Evolutionary conservation across 2,329 filamentous ascomycete species (phyloP).

Genomic region (Botrytis elliptica): DNA sequence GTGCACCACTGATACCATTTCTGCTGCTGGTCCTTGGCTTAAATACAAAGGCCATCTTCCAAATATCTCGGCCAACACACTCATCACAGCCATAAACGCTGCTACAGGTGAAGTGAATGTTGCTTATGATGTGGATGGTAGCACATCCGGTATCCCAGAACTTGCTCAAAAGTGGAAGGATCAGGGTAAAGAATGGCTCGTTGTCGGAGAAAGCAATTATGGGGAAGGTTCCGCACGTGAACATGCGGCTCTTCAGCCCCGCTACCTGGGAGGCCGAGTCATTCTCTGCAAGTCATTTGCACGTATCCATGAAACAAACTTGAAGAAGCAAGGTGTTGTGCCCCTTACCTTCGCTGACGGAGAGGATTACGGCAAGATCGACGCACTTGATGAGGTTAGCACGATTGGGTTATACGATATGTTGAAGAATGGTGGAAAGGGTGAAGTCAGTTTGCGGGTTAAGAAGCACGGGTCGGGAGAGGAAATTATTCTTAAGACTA

Average conservation of each 20-base stretch:
- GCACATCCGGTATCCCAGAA: slow-evolving; percentile 76
- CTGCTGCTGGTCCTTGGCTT: slow-evolving; percentile 92
- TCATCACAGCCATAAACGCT: slow-evolving; percentile 91
- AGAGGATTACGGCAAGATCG: slow-evolving; percentile 80
- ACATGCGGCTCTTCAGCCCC: slow-evolving; percentile 84
- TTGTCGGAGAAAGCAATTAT: slow-evolving; percentile 97
- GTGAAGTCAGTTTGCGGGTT: slow-evolving; percentile 68
- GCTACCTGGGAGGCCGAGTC: slow-evolving; percentile 83
- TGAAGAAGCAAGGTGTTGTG: slow-evolving; percentile 97
- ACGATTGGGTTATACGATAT: slow-evolving; percentile 85
- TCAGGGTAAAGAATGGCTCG: slow-evolving; percentile 76
- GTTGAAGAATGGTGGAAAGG: slow-evolving; percentile 73
- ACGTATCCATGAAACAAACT: slow-evolving; percentile 90
- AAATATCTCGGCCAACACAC: slow-evolving; percentile 96
- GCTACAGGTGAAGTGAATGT: slow-evolving; percentile 90
- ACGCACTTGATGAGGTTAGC: slow-evolving; percentile 77
- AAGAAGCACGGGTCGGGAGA: slow-evolving; percentile 60
- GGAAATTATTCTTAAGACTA: slow-evolving; percentile 70
- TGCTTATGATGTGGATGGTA: slow-evolving; percentile 83
- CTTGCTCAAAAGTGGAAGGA: slow-evolving; percentile 82
- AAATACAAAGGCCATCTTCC: slow-evolving; percentile 99
- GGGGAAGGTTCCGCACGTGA: slow-evolving; percentile 87
- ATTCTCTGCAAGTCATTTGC: slow-evolving; percentile 87
- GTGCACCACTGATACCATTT: slow-evolving; percentile 99
- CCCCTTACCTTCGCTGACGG: slow-evolving; percentile 89